These are phyloP conservation scores for Diutina scorzettiae DNA, from an alignment of 1,139 yeast genomes.

Conservation along the genomic window DNA sequence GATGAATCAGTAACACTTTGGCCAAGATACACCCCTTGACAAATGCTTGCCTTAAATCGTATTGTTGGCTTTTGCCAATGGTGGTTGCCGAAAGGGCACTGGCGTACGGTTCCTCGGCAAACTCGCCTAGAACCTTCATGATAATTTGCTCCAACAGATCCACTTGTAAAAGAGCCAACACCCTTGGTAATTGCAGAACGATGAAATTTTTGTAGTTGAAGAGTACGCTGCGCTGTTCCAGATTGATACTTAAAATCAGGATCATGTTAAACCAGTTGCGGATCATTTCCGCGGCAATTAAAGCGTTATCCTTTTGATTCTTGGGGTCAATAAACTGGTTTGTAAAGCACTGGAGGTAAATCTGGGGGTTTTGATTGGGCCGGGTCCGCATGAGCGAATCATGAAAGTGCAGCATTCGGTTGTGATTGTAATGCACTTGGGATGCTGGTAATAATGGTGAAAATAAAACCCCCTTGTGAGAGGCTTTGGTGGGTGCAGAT, in stretches of 20 bases:
- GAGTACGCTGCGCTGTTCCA: neutral
- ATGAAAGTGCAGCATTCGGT: no score
- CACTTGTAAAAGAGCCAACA: neutral
- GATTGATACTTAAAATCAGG: neutral
- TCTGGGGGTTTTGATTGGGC: neutral
- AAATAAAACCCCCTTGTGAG: neutral
- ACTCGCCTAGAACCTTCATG: neutral
- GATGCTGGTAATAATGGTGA: no score
- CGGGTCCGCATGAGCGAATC: no score
- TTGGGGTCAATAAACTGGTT: neutral
- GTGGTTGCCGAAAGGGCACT: neutral
- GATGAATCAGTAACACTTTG: constrained; percentile 25
- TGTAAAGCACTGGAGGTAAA: neutral
- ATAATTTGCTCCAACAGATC: constrained; percentile 1
- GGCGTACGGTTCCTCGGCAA: neutral
- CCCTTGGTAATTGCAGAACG: neutral
- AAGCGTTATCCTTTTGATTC: neutral
- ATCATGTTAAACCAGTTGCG: neutral
- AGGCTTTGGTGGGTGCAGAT: neutral
- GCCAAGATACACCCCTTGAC: constrained; percentile 34
- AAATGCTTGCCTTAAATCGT: constrained; percentile 38
- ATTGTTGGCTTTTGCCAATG: neutral
- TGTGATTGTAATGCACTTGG: no score
- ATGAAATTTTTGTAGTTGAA: constrained; percentile 1
- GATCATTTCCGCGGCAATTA: neutral